Evolutionary conservation across 2,329 filamentous ascomycete genomes (phyloP), one percentile per base, ranked within the genome.

Genomic region (Sporothrix pseudoabietina): DNA sequence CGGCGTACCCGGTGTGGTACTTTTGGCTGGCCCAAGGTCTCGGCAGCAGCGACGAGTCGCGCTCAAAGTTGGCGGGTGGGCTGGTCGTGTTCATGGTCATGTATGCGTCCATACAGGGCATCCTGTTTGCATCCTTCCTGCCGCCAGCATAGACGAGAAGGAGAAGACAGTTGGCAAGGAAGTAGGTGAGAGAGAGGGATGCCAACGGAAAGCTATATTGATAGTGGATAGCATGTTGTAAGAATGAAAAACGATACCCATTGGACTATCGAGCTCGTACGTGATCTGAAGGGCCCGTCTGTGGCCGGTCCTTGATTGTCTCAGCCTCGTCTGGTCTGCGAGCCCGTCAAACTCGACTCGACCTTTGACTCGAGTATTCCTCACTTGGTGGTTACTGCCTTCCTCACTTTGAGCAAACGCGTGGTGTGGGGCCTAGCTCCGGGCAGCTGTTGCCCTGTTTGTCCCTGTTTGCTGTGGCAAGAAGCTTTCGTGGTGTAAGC

Each of bases 1-100:
- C 94, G 0, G 95, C 91, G 0, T 97, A 95, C 81, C 92, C 94
- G 0, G 82, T 96, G 22, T 98, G 94, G 94, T 96, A 97, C 80
- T 91, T 92, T 85, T 93, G 91, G 85, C 80, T 97, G 54, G 92
- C 92, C 0, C 82, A 82, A 4, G 81, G 80, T 47, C 71, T 76
- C 8, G 72, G 69, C 30, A 74, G 79, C 14, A 19, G 52, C 8
- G 52, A 55, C 16, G 74, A 72, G 1, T 57, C 71, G 19, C 70
- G 59, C 6, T 39, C 68, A 1, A 26, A 35, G n/a, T 4, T 76
- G 3, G 78, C 76, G 4, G 79, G 76, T 75, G 78, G 74, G 71
- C 77, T 89, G 19, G 85, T 93, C 61, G 83, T 88, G 70, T 92
- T 89, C 77, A 92, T 95, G 85, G 84, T 94, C 71, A 87, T 94